Conservation (phyloP, 2,329 filamentous ascomycete species). For the Colletotrichum sublineola region DNA sequence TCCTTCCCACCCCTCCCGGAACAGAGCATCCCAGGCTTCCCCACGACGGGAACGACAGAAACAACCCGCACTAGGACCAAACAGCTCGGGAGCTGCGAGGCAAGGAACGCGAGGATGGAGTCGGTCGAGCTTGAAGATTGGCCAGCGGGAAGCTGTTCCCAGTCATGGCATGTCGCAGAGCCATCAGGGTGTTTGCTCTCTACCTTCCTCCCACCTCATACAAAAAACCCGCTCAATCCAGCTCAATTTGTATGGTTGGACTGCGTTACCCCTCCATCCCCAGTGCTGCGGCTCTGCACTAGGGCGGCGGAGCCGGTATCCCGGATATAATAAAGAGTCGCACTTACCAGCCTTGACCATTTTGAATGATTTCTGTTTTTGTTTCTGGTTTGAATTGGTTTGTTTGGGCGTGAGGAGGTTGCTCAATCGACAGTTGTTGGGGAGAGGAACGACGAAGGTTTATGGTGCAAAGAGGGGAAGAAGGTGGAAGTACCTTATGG, state of each 20-base stretch:
- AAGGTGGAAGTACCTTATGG: constrained; percentile 34
- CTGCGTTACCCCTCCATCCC: constrained; percentile 48
- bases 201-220: constrained; percentile 44
- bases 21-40: constrained; percentile 19
- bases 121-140: constrained; percentile 33
- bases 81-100: constrained; percentile 23
- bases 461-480: constrained; percentile 38
- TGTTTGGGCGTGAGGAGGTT: constrained; percentile 27
- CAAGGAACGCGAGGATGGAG: constrained; percentile 30
- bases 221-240: constrained; percentile 74
- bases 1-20: neutral
- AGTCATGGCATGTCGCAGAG: constrained; percentile 40
- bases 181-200: constrained; percentile 50
- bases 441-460: constrained; percentile 28
- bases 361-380: constrained; percentile 72
- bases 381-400: constrained; percentile 44
- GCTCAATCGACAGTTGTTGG: constrained; percentile 26
- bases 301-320: constrained; percentile 42
- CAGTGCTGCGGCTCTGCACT: constrained; percentile 29
- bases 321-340: constrained; percentile 45
- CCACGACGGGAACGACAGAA: constrained; percentile 34
- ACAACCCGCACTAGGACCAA: constrained; percentile 17
- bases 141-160: constrained; percentile 29
- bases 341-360: constrained; percentile 98
- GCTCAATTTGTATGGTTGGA: constrained; percentile 53